Percentiles rank a stretch among this genome's conserved stretches.
Evolutionary conservation across 257 asterid genomes (phyloP).

Genomic region (Euphrasia confusa): DNA sequence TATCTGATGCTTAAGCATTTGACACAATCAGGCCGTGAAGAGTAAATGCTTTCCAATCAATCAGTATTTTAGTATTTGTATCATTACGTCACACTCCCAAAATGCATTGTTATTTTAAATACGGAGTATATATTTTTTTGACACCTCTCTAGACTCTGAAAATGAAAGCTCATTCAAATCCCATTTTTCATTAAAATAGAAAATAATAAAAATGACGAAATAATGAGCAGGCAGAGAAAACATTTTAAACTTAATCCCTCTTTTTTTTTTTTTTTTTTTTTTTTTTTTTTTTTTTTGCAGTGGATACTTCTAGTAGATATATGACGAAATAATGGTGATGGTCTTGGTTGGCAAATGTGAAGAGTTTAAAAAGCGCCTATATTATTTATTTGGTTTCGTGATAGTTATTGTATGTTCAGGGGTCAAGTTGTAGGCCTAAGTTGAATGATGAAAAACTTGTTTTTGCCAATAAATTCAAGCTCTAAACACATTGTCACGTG

Average conservation of each 20-base stretch:
- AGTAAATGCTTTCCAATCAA: not conserved
- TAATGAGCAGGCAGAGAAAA: not conserved
- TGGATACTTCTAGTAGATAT: not conserved
- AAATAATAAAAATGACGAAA: too few relatives aligned
- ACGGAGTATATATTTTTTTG: too few relatives aligned
- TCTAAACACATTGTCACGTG: not conserved
- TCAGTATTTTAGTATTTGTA: too few relatives aligned
- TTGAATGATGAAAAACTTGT: slow-evolving; percentile 1
- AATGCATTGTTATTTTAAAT: too few relatives aligned
- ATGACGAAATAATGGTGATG: not conserved
- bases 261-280: too few relatives aligned
- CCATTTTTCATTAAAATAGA: too few relatives aligned
- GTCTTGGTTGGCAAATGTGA: not conserved
- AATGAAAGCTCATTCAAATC: too few relatives aligned
- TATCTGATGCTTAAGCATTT: slow-evolving; percentile 6
- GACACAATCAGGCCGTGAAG: slow-evolving; percentile 5
- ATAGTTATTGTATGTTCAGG: not conserved
- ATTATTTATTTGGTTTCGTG: not conserved
- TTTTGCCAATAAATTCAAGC: slow-evolving; percentile 16
- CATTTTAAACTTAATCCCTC: not conserved
- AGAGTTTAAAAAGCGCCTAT: not conserved
- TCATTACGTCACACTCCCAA: not conserved
- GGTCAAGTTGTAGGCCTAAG: not conserved
- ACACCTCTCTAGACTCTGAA: too few relatives aligned
- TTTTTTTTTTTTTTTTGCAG: not conserved